These are phyloP conservation scores for Naganishia liquefaciens DNA, from an alignment of 1,284 basidiomycete species.

Conservation along the genomic window DNA sequence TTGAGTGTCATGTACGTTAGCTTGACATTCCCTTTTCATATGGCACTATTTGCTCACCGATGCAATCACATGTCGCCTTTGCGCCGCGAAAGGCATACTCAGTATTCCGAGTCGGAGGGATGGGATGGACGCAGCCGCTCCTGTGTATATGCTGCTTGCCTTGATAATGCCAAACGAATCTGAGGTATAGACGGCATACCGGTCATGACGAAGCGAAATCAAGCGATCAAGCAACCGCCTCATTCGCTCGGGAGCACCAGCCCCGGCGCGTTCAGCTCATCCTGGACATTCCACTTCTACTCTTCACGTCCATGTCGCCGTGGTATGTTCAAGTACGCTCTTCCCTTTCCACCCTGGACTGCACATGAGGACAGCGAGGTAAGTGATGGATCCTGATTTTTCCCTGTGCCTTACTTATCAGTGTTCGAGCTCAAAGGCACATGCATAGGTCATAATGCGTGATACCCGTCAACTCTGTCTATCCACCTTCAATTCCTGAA, in stretches of 20 bases:
- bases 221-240: neutral
- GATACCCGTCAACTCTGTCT: slow-evolving; percentile 15
- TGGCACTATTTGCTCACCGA: slow-evolving; percentile 3
- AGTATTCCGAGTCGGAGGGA: neutral
- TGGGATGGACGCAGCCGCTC: neutral
- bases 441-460: slow-evolving; percentile 29
- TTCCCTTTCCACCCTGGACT: neutral
- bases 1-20: neutral
- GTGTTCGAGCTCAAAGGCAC: neutral
- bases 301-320: neutral
- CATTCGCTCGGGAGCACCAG: neutral
- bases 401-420: no score
- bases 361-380: no score
- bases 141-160: neutral
- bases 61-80: slow-evolving; percentile 28
- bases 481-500: neutral
- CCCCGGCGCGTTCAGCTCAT: neutral
- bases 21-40: neutral
- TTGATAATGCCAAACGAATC: no score
- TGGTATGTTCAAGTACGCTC: neutral
- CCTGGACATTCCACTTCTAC: slow-evolving; percentile 7
- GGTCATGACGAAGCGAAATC: slow-evolving; percentile 22
- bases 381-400: no score
- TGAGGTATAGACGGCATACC: no score
- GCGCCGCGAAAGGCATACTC: slow-evolving; percentile 22